A percentile compares a stretch with the other conserved stretches of the same genome.
Conservation (phyloP, 306 rosid genomes). For the Gynostemma pentaphyllum region DNA sequence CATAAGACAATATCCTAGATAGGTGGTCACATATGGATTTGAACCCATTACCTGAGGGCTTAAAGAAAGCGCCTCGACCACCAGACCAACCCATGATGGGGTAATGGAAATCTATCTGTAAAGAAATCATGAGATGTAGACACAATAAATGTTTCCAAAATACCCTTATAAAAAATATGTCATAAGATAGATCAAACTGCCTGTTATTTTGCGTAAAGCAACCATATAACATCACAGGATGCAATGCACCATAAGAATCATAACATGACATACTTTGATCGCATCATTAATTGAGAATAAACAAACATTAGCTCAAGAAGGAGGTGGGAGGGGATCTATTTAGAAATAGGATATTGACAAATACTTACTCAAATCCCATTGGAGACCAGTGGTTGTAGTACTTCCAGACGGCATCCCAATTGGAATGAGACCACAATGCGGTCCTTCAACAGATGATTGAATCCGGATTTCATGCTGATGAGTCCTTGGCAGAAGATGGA, state of each 20-base stretch:
- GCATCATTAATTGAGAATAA: not conserved
- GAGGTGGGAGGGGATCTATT: not conserved
- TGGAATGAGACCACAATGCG: slow-evolving; percentile 92
- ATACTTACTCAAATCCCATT: slow-evolving; percentile 87
- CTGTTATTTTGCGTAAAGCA: not conserved
- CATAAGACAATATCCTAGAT: too few species aligned
- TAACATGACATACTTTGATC: not conserved
- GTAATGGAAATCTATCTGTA: not conserved
- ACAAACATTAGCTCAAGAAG: not conserved
- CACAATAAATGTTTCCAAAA: not conserved
- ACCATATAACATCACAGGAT: not conserved
- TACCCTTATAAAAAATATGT: not conserved
- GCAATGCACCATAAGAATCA: not conserved
- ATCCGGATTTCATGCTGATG: slow-evolving; percentile 55
- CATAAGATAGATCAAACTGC: not conserved
- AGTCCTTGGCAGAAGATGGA: slow-evolving; percentile 71
- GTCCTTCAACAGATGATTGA: slow-evolving; percentile 71
- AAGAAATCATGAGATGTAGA: not conserved
- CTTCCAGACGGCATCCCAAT: slow-evolving; percentile 72
- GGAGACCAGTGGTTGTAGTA: slow-evolving; percentile 79
- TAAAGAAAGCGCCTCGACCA: too few species aligned
- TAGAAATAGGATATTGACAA: not conserved
- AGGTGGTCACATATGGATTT: too few species aligned
- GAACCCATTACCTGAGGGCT: too few species aligned
- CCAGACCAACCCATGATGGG: too few species aligned